phyloP scores from a whole-genome alignment of 768 basidiomycete genomes.

The Mycena indigotica region DNA sequence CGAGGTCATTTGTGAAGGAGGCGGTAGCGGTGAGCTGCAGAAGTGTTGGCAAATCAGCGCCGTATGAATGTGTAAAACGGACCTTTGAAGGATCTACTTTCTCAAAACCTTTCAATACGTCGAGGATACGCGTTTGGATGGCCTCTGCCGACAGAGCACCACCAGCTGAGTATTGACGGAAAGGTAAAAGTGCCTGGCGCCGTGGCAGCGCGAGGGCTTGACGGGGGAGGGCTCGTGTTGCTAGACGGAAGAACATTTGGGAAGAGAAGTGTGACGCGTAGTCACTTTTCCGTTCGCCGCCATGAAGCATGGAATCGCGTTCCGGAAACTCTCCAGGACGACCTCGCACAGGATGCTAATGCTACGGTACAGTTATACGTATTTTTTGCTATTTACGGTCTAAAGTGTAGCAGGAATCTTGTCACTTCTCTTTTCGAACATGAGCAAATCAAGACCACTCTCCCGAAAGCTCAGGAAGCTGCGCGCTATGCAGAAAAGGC shows the following conservation, averaged over 20 bases:
- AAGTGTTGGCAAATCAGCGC: not conserved
- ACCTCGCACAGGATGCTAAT: constrained; percentile 92
- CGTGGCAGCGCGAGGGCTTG: constrained; percentile 42
- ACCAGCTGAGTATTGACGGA: constrained; percentile 66
- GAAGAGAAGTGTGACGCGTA: constrained; percentile 7
- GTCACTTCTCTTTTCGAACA: constrained; percentile 94
- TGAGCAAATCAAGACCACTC: constrained; percentile 93
- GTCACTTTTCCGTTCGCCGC: constrained; percentile 17
- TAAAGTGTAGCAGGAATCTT: constrained; percentile 66
- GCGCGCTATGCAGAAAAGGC: constrained; percentile 94
- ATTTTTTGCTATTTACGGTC: constrained; percentile 2
- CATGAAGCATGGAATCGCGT: constrained; percentile 95
- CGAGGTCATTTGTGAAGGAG: constrained; percentile 80
- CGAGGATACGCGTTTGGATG: constrained; percentile 75
- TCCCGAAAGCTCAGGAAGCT: constrained; percentile 92
- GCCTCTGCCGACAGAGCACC: constrained; percentile 65
- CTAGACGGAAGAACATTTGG: constrained; percentile 49
- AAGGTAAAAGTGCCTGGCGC: constrained; percentile 41
- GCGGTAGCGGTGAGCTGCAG: constrained; percentile 65
- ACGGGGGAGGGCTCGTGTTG: constrained; percentile 40
- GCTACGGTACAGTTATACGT: constrained; percentile 65
- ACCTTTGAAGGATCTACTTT: constrained; percentile 83
- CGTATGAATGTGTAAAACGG: constrained; percentile 8
- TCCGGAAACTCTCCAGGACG: constrained; percentile 89
- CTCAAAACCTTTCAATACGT: constrained; percentile 86